Evolutionary conservation across 805 yeast species (phyloP), one percentile per base, ranked within the genome.

Genomic region (Citeromyces nyonsensis): DNA sequence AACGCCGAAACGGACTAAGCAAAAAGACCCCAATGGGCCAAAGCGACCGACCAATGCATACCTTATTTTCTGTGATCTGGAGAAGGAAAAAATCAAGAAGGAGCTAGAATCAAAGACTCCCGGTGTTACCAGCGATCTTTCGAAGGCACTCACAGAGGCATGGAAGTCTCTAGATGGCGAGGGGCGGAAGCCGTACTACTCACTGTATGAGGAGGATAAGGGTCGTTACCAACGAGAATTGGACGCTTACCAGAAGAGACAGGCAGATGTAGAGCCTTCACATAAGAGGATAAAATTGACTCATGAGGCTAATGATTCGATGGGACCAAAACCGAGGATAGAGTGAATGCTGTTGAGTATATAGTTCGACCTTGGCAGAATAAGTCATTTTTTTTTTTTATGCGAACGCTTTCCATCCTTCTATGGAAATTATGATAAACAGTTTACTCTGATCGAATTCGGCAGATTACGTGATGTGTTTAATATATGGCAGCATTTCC

Each of bases 31-130:
- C 7, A 74, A 73, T 42, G 64, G 78, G 44, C 96, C 95, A 13
- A 83, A 80, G 44, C 64, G 93, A 44, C 95, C 95, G 5, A 77
- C 91, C 3, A 86, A 85, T 51, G 94, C 95, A 4, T 86, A 85
- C 46, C 60, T 83, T 39, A 68, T 83, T 26, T 85, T 79, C 47
- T 86, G 95, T 54, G 96, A 86, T 37, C 57, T 69, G 56, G 93
- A 83, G 46, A 81, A 81, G 52, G 94, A 82, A 30, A 61, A 66
- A 32, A 66, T 83, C 26, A 72, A 69, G 38, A 62, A 66, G 32
- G 70, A 67, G 38, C 59, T 73, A 33, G 79, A 70, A 38, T 52
- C 53, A n/a, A 53, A 51, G 32, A 59, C 61, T 32, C 66, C 70
- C 3, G 75, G 73, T 7, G 60, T 63, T 22, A 60, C 49, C 15